Base-by-base conservation (phyloP, 1,284 basidiomycete species). In the Fomes fomentarius region DNA sequence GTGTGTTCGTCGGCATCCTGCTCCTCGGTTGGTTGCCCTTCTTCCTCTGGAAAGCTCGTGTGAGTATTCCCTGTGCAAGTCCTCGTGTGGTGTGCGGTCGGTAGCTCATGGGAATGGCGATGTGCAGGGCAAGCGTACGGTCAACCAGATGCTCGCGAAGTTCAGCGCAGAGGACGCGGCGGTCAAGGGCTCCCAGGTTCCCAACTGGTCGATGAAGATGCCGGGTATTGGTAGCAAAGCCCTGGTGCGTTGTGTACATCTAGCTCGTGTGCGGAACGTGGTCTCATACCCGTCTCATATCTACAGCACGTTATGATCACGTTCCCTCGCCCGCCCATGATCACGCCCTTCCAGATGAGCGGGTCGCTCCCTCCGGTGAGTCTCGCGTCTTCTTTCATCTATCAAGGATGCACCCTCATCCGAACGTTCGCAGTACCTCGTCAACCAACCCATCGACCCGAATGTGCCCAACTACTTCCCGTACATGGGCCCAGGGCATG, bases 1-100 rank as follows among this genome's bases (percentile, higher is more conserved):
- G 62, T 3, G 59, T 75, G 22, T 75, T 73, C 35, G 17, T 81
- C 34, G 79, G 66, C 10, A 63, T 74, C 11, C 56, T 76, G 49
- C 33, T 77, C 28, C 34, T 82, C 48, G 74, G 82, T 62, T 69
- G 71, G 46, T 33, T 69, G 1, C 83, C 83, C 3, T 66, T 82
- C 42, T 46, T 74, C 40, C 49, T 76, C 22, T 84, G 81, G 81
- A 84, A 84, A 61, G 69, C 65, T 21, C 61, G 73, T 34, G 80
- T 80, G 31, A 43, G 76, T 73, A 14, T 19, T 12, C 10, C 15
- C 1, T 17, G 24, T 12, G 17, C 6, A 3, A n/a, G n/a, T 19
- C 10, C 4, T 26, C 12, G n/a, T n/a, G n/a, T n/a, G n/a, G n/a
- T 15, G 24, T 21, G 21, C 40, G 35, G 8, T 17, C 34, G 15